These are phyloP conservation scores for Crithidia brevicula DNA, from an alignment of 208 protist species.

Conservation along the genomic window DNA sequence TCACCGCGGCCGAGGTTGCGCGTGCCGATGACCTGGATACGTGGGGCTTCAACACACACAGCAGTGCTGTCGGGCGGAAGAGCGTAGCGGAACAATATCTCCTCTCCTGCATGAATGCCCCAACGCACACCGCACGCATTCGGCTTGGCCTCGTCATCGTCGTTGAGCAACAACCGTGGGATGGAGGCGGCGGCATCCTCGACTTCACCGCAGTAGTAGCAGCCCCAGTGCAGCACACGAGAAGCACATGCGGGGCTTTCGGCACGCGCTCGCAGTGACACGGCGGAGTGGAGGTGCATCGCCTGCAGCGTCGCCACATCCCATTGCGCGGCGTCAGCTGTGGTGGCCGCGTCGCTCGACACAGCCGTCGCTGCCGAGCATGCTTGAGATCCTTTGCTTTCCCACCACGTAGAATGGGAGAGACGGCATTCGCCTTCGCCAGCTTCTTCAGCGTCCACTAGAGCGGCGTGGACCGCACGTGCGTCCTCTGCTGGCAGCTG, in stretches of 20 bases:
- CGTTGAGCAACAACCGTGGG: constrained; percentile 35
- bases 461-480: neutral
- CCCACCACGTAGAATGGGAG: too few relatives aligned
- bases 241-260: too few relatives aligned
- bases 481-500: neutral
- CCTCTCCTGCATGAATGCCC: constrained; percentile 68
- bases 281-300: constrained; percentile 80
- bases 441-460: too few relatives aligned
- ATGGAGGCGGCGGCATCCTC: constrained; percentile 69
- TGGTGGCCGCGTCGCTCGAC: too few relatives aligned
- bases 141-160: neutral
- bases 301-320: constrained; percentile 61
- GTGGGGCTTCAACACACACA: too few relatives aligned
- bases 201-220: constrained; percentile 78
- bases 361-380: too few relatives aligned
- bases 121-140: neutral
- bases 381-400: too few relatives aligned
- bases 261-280: constrained; percentile 32
- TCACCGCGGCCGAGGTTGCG: constrained; percentile 64
- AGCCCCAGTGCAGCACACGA: constrained; percentile 77
- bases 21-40: constrained; percentile 56
- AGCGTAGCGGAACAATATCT: constrained; percentile 52
- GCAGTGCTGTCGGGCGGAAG: too few relatives aligned
- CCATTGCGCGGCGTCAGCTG: neutral
- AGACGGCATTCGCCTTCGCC: too few relatives aligned